These are phyloP conservation scores for Akebia trifoliata DNA, from an alignment of 164 flowering plant genomes.

Conservation along the genomic window DNA sequence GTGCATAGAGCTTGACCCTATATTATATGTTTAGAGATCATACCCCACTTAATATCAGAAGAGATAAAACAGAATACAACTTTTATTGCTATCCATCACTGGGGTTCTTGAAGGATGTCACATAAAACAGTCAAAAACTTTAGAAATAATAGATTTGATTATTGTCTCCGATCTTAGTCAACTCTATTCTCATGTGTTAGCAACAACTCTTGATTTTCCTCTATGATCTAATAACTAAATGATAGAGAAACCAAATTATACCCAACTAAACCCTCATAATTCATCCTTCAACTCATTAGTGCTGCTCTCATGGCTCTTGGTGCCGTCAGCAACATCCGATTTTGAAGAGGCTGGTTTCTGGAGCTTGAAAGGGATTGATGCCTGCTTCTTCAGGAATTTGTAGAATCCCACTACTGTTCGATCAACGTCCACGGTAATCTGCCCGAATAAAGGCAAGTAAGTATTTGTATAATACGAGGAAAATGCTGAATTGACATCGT, in stretches of 20 bases:
- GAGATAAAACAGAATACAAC: background rate
- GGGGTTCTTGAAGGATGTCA: background rate
- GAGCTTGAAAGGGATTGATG: constrained; percentile 56
- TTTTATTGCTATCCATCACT: constrained; percentile 5
- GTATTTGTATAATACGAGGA: background rate
- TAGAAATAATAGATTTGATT: background rate
- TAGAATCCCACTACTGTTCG: constrained; percentile 77
- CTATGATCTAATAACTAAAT: background rate
- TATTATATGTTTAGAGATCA: too few relatives aligned
- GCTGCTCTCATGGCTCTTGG: constrained; percentile 15
- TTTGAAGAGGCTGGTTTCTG: constrained; percentile 30
- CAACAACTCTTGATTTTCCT: background rate
- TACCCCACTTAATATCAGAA: too few relatives aligned
- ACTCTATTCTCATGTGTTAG: background rate
- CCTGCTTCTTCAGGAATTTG: constrained; percentile 83
- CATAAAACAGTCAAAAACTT: background rate
- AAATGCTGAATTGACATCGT: too few relatives aligned
- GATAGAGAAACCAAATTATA: background rate
- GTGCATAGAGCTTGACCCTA: too few relatives aligned
- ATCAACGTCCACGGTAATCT: constrained; percentile 72
- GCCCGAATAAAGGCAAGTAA: constrained; percentile 15
- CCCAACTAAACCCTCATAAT: constrained; percentile 20
- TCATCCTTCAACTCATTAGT: constrained; percentile 33
- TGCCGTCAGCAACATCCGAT: constrained; percentile 9
- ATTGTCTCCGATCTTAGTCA: background rate